phyloP scores from a whole-genome alignment of 495 filamentous ascomycete genomes.

The Sordaria brevicollis region DNA sequence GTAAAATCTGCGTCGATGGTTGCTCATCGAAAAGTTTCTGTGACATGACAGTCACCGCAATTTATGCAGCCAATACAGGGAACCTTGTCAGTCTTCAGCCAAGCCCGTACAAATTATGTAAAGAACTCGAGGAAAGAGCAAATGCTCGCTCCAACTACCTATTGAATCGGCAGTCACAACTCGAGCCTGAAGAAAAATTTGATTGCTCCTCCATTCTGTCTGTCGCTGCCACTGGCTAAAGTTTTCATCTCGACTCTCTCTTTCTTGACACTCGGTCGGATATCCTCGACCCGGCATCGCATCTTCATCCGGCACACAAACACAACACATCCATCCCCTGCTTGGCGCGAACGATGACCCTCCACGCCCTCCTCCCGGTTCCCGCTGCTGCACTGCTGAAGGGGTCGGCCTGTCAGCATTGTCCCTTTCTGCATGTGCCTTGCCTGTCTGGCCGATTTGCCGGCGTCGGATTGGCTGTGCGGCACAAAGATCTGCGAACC shows the following conservation, averaged over 20 bases:
- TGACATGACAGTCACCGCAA: not conserved
- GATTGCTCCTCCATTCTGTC: not conserved
- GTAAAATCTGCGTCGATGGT: not conserved
- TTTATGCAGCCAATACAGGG: not conserved
- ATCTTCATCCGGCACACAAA: not conserved
- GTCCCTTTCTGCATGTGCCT: conserved; percentile 20
- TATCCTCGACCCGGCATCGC: not conserved
- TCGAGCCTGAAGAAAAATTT: not conserved
- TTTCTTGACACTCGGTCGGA: not conserved
- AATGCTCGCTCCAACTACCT: not conserved
- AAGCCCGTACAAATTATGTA: not conserved
- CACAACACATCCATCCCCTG: not conserved
- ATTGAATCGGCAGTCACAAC: not conserved
- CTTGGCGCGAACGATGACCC: not conserved
- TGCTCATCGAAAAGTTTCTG: not conserved
- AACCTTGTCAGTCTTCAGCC: not conserved
- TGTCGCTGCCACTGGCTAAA: no score
- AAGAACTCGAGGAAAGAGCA: not conserved
- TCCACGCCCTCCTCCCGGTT: not conserved
- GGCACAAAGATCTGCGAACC: not conserved
- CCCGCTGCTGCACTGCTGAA: not conserved
- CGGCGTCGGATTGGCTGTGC: conserved; percentile 7
- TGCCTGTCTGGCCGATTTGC: conserved; percentile 13
- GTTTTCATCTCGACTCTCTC: not conserved
- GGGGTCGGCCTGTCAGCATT: conserved; percentile 15